Conservation (phyloP, 169 alveolate genomes). For the Plasmodium chabaudi region DNA sequence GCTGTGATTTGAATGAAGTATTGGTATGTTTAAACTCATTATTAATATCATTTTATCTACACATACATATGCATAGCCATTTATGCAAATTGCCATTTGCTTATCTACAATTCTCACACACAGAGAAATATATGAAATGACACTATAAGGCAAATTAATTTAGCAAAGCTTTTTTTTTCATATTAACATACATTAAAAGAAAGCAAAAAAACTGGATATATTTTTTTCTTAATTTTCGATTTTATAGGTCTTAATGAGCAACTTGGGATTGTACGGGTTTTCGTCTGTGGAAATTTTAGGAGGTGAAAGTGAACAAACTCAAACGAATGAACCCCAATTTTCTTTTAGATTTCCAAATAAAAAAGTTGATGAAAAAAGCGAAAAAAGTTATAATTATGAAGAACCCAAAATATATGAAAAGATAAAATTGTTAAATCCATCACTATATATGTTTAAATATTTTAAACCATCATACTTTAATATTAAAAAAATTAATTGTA, state of each 20-base stretch:
- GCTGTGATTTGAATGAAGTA: constrained; percentile 75
- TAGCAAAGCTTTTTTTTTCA: too few relatives aligned
- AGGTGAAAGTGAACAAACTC: background rate
- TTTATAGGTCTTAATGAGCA: constrained; percentile 60
- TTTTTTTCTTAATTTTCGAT: too few relatives aligned
- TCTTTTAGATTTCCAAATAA: constrained; percentile 19
- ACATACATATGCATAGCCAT: too few relatives aligned
- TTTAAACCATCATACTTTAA: constrained; percentile 74
- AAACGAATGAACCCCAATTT: constrained; percentile 18
- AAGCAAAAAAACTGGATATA: too few relatives aligned
- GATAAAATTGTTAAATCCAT: constrained; percentile 41
- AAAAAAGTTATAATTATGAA: constrained; percentile 25
- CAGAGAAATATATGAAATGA: too few relatives aligned
- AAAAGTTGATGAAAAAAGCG: constrained; percentile 29
- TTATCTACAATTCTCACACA: too few relatives aligned
- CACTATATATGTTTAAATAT: constrained; percentile 74
- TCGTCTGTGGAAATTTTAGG: constrained; percentile 49
- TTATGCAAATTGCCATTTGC: too few relatives aligned
- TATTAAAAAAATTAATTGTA: constrained; percentile 66
- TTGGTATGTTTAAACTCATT: constrained; percentile 18
- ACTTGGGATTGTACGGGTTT: constrained; percentile 74
- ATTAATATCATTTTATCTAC: too few relatives aligned
- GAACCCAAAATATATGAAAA: constrained; percentile 69
- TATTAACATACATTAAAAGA: too few relatives aligned
- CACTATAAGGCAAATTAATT: too few relatives aligned